These are phyloP conservation scores for Choiromyces venosus DNA, from an alignment of 495 filamentous ascomycete species.

Conservation along the genomic window DNA sequence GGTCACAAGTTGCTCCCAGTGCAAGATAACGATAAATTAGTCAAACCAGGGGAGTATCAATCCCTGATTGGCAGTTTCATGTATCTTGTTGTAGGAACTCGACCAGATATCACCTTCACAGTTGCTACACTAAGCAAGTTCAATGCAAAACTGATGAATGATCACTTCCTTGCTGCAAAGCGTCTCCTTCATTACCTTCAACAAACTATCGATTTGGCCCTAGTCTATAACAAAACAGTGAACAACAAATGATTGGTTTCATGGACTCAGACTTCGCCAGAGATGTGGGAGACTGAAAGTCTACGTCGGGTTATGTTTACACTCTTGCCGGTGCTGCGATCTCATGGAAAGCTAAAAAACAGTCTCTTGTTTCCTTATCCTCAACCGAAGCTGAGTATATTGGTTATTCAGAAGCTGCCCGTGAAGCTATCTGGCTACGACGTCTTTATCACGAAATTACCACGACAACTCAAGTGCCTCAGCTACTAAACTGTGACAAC, in stretches of 20 bases:
- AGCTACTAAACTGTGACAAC: too few species aligned
- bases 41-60: too few species aligned
- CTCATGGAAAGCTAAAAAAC: too few species aligned
- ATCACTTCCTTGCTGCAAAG: constrained; percentile 19
- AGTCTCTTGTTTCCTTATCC: too few species aligned
- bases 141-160: not conserved
- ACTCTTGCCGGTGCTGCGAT: constrained; percentile 13
- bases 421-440: too few species aligned
- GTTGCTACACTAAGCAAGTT: constrained; percentile 15
- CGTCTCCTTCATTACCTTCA: constrained; percentile 30
- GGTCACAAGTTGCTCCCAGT: not conserved
- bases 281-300: constrained; percentile 18
- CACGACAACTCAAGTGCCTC: too few species aligned
- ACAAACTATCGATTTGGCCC: not conserved
- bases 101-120: constrained; percentile 35
- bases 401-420: too few species aligned
- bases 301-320: constrained; percentile 22
- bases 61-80: constrained; percentile 35
- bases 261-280: constrained; percentile 23
- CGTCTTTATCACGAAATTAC: too few species aligned
- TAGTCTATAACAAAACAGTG: not conserved
- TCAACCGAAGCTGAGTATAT: too few species aligned
- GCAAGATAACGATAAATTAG: too few species aligned
- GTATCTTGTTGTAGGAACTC: constrained; percentile 34
- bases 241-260: constrained; percentile 2